Evolutionary conservation across 2,329 filamentous ascomycete genomes (phyloP).

Genomic region (Aspergillus niger): DNA sequence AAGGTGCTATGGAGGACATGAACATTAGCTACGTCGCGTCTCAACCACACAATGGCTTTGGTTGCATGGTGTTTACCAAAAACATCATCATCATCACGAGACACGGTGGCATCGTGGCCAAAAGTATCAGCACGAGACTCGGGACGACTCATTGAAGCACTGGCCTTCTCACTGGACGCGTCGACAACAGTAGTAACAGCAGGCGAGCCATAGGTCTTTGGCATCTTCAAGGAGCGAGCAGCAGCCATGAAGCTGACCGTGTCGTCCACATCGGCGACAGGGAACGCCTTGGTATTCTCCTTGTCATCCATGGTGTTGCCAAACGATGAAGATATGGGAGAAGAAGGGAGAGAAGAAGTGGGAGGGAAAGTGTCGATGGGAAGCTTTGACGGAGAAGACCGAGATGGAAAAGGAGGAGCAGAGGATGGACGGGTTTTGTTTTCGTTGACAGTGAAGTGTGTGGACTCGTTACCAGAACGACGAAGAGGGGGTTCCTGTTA

Average conservation of each 20-base stretch:
- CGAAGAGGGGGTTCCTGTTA: background rate
- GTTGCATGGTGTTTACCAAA: background rate
- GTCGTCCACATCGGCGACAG: constrained; percentile 27
- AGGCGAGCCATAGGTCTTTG: constrained; percentile 8
- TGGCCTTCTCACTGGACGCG: constrained; percentile 8
- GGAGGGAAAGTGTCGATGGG: background rate
- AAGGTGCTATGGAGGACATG: background rate
- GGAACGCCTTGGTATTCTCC: constrained; percentile 6
- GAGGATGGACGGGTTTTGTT: background rate
- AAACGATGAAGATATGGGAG: background rate
- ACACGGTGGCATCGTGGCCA: background rate
- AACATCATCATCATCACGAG: background rate
- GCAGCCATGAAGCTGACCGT: constrained; percentile 32
- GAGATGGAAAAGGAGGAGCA: background rate
- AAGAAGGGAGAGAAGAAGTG: background rate
- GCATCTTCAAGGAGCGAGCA: constrained; percentile 22
- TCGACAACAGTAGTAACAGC: constrained; percentile 5
- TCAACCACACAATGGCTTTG: background rate
- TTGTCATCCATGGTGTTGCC: background rate
- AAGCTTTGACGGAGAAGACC: background rate
- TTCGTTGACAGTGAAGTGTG: background rate
- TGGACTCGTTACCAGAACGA: background rate
- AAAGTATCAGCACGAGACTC: background rate
- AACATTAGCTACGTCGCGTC: background rate
- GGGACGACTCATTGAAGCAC: constrained; percentile 2